A percentile compares a stretch with the other conserved stretches of the same genome.
Evolutionary conservation across 139 green algal genomes (phyloP).

Genomic region (Prasinococcaceae sp.): DNA sequence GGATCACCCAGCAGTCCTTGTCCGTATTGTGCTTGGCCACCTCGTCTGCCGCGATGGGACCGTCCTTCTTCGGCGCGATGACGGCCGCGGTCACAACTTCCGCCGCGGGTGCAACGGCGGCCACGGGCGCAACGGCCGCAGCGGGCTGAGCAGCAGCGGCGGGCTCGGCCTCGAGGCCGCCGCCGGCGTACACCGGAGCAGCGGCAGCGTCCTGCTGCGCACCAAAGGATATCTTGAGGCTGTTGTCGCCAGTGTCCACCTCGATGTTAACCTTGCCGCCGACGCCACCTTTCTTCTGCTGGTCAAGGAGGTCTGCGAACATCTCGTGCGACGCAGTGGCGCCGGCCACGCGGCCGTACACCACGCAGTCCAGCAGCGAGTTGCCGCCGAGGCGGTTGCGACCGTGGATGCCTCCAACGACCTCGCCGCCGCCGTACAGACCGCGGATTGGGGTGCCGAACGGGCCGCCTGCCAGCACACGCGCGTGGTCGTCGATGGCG

Average conservation of each 20-base stretch:
- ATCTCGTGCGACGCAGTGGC: slow-evolving; percentile 5
- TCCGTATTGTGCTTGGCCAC: slow-evolving; percentile 27
- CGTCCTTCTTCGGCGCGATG: neutral
- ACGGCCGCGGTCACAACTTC: neutral
- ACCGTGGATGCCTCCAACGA: slow-evolving; percentile 53
- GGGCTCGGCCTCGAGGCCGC: neutral
- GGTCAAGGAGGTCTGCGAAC: too few relatives aligned
- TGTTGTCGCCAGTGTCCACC: too few relatives aligned
- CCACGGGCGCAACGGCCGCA: neutral
- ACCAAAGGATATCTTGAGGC: too few relatives aligned
- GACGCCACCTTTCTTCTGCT: too few relatives aligned
- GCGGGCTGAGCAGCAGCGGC: neutral
- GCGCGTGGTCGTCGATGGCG: slow-evolving; percentile 18
- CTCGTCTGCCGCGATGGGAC: slow-evolving; percentile 8
- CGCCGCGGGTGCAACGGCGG: neutral
- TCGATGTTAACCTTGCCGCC: too few relatives aligned
- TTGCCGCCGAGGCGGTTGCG: slow-evolving; percentile 60
- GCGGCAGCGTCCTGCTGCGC: too few relatives aligned
- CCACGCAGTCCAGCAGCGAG: slow-evolving; percentile 57
- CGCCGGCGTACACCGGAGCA: too few relatives aligned
- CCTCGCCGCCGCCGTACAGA: slow-evolving; percentile 58
- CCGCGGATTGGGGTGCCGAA: slow-evolving; percentile 34
- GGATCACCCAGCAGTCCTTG: slow-evolving; percentile 24
- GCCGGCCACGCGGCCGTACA: slow-evolving; percentile 53
- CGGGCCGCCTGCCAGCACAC: slow-evolving; percentile 18